Evolutionary conservation across 73 alveolate genomes (phyloP).

Genomic region (Blepharisma japonicum): DNA sequence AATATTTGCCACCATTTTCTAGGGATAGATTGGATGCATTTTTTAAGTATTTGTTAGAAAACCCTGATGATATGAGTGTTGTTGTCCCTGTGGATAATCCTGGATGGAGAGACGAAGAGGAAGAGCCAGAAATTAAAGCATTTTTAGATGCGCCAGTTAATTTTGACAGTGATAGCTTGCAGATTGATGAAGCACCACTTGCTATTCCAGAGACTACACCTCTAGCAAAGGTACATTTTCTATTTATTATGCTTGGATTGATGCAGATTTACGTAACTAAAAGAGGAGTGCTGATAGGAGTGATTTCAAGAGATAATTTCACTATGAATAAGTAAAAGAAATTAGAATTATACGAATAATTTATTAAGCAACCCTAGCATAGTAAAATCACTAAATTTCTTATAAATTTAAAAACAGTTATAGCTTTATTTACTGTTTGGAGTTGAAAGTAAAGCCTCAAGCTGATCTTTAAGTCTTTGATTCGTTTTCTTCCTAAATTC

Average conservation of each 20-base stretch:
- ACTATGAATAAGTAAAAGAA: conserved; percentile 32
- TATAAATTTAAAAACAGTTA: no score
- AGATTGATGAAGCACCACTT: conserved; percentile 68
- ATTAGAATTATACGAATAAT: no score
- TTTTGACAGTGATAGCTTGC: conserved; percentile 56
- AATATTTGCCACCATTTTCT: neutral
- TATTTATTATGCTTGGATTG: conserved; percentile 77
- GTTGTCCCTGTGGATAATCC: no score
- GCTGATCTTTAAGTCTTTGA: conserved; percentile 66
- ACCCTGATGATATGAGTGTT: neutral
- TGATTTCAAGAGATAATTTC: conserved; percentile 70
- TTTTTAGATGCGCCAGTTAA: conserved; percentile 54
- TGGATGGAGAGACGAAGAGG: no score
- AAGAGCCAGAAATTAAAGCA: conserved; percentile 21
- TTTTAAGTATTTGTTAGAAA: neutral
- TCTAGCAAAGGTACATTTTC: conserved; percentile 72
- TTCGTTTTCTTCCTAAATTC: conserved; percentile 56
- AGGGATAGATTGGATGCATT: neutral
- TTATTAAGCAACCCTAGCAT: no score
- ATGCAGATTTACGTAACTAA: conserved; percentile 73
- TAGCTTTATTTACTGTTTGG: conserved; percentile 38
- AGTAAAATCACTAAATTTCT: no score
- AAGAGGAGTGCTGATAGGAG: conserved; percentile 77
- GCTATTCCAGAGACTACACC: conserved; percentile 72
- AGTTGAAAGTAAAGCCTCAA: conserved; percentile 52